Evolutionary conservation across 1,284 basidiomycete species (phyloP), one percentile per base, ranked within the genome.

Genomic region (Ganoderma boninense): DNA sequence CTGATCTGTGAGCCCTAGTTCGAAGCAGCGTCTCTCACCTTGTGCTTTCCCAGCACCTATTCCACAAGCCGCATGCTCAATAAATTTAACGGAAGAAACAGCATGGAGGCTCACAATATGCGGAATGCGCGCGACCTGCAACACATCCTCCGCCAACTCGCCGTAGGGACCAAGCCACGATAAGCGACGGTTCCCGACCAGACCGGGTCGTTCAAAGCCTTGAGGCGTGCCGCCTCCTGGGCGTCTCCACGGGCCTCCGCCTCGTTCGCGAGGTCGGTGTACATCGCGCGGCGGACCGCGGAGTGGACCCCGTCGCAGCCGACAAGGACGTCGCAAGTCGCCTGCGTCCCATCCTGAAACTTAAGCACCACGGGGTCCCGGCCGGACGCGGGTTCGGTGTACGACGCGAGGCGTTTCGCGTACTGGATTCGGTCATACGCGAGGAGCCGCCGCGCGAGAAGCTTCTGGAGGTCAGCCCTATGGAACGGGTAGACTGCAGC

Each of bases 251-350:
- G 54, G 14, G 23, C 44, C 23, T 67, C 32, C 14, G 66, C 71
- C 4, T 18, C 61, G 2, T 67, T 65, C 16, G 73, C 74, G 14
- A 75, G 52, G 23, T 56, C 56, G 16, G 65, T 42, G 57, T 65
- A 78, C 75, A 87, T 79, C 11, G 73, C 71, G 44, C 72, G 69
- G 40, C 87, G 82, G 11, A 86, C 84, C 13, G 78, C 78, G 0
- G 86, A 88, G 69, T 85, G 86, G 59, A 88, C 74, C 10, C 85
- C 86, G 70, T 87, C 85, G 10, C 82, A 80, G 7, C 85, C 86
- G 52, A 87, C 75, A 16, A 87, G 79, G 18, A 85, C 65, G 71
- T 86, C 84, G 70, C 85, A 86, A 1, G 75, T 75, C 1, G 80
- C 79, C 0, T 72, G 78, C 0, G 80, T 76, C 1, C 84, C 84